Evolutionary conservation across 257 asterid species (phyloP).

Genomic region (Anisodus acutangulus): DNA sequence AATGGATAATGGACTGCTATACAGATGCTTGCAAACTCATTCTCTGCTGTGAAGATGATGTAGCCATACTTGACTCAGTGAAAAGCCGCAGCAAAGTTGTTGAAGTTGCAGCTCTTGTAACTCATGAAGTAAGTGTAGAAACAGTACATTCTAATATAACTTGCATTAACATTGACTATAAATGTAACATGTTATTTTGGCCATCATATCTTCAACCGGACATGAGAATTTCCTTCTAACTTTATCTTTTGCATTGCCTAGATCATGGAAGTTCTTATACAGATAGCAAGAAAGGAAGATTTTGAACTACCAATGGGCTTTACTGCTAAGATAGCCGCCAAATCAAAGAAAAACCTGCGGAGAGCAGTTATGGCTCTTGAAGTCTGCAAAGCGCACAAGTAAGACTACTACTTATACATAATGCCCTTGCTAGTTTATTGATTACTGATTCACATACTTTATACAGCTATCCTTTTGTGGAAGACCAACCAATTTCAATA

Average conservation of each 20-base stretch:
- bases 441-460: conserved; percentile 28
- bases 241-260: conserved; percentile 27
- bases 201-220: background rate
- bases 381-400: conserved; percentile 92
- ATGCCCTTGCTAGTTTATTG: conserved; percentile 23
- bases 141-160: background rate
- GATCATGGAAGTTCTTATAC: conserved; percentile 79
- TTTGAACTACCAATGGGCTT: conserved; percentile 72
- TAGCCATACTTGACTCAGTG: conserved; percentile 66
- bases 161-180: background rate
- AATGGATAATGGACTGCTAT: conserved; percentile 90
- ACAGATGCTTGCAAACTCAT: conserved; percentile 77
- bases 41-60: conserved; percentile 79
- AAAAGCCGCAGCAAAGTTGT: conserved; percentile 64
- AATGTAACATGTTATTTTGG: background rate
- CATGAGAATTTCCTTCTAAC: conserved; percentile 20
- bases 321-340: conserved; percentile 77
- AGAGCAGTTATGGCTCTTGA: conserved; percentile 90
- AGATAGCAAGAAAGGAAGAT: conserved; percentile 76
- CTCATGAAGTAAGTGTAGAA: conserved; percentile 63
- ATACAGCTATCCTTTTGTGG: conserved; percentile 77
- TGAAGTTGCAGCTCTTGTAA: conserved; percentile 59
- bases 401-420: conserved; percentile 26
- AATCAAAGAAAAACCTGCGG: conserved; percentile 74
- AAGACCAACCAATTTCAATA: conserved; percentile 77